These are phyloP conservation scores for Tripterygium wilfordii DNA, from an alignment of 177 flowering plant species.

Conservation along the genomic window DNA sequence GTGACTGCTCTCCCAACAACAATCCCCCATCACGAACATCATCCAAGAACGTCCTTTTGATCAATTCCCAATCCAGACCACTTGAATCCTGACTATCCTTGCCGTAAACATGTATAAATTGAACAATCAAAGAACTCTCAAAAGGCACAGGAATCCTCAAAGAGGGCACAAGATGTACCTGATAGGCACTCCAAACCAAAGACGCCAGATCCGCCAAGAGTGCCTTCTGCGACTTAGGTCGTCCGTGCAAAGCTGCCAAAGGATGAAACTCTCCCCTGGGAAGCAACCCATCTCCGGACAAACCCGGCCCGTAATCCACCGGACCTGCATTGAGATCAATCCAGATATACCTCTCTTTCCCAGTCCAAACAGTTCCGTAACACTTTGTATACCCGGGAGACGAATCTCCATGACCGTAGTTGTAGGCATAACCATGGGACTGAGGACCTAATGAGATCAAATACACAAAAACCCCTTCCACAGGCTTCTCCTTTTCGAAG, in stretches of 20 bases:
- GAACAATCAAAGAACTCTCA: slow-evolving; percentile 61
- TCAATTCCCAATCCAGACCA: slow-evolving; percentile 77
- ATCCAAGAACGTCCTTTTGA: slow-evolving; percentile 70
- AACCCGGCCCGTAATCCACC: slow-evolving; percentile 86
- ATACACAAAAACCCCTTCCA: slow-evolving; percentile 47
- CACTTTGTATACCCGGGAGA: slow-evolving; percentile 65
- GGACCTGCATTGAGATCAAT: slow-evolving; percentile 90
- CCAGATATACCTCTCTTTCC: slow-evolving; percentile 80
- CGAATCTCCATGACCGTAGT: slow-evolving; percentile 41
- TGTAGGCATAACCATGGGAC: slow-evolving; percentile 64
- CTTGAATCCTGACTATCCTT: slow-evolving; percentile 28
- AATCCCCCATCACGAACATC: slow-evolving; percentile 60
- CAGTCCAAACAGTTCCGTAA: slow-evolving; percentile 71
- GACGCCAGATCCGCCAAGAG: slow-evolving; percentile 76
- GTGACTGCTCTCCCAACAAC: slow-evolving; percentile 61
- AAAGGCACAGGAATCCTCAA: slow-evolving; percentile 83
- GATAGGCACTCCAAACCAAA: slow-evolving; percentile 82
- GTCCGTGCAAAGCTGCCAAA: slow-evolving; percentile 67
- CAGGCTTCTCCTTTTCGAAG: slow-evolving; percentile 50
- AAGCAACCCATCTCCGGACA: slow-evolving; percentile 89
- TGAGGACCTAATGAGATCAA: slow-evolving; percentile 51
- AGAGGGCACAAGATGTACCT: slow-evolving; percentile 83
- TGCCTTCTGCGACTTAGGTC: slow-evolving; percentile 79
- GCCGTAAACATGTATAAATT: slow-evolving; percentile 72
- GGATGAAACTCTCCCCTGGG: slow-evolving; percentile 91